Evolutionary conservation across 2,329 filamentous ascomycete species (phyloP).

Genomic region (Sordariomycetes sp.): DNA sequence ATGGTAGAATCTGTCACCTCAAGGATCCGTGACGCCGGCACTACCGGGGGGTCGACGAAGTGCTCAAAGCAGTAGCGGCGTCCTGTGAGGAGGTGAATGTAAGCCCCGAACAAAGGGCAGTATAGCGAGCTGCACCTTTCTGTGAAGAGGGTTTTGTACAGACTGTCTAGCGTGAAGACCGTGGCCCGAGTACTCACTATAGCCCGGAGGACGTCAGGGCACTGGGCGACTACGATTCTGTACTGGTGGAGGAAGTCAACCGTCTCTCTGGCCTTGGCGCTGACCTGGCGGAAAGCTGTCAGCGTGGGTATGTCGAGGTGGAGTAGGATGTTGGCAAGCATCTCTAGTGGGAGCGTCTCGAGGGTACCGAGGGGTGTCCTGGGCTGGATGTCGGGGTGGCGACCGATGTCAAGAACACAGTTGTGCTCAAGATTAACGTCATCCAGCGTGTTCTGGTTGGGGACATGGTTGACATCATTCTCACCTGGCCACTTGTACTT

Average conservation of each 20-base stretch:
- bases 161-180: conserved; percentile 15
- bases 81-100: conserved; percentile 26
- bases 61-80: conserved; percentile 27
- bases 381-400: conserved; percentile 3
- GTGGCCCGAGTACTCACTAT: conserved; percentile 20
- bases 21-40: too few relatives aligned
- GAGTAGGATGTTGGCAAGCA: conserved; percentile 15
- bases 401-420: conserved; percentile 15
- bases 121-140: conserved; percentile 17
- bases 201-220: conserved; percentile 18
- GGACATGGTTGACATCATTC: too few relatives aligned
- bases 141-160: conserved; percentile 20
- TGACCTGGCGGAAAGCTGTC: conserved; percentile 22
- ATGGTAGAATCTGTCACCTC: too few relatives aligned
- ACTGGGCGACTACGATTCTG: conserved; percentile 16
- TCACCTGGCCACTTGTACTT: too few relatives aligned
- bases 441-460: conserved; percentile 12
- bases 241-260: conserved; percentile 25
- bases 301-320: conserved; percentile 20
- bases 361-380: conserved; percentile 12
- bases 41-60: too few relatives aligned
- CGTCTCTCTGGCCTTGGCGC: conserved; percentile 17
- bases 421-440: conserved; percentile 8
- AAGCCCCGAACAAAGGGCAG: conserved; percentile 24
- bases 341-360: conserved; percentile 16